Base-by-base conservation (phyloP, 129 eudicot species). In the Lactuca saligna region DNA sequence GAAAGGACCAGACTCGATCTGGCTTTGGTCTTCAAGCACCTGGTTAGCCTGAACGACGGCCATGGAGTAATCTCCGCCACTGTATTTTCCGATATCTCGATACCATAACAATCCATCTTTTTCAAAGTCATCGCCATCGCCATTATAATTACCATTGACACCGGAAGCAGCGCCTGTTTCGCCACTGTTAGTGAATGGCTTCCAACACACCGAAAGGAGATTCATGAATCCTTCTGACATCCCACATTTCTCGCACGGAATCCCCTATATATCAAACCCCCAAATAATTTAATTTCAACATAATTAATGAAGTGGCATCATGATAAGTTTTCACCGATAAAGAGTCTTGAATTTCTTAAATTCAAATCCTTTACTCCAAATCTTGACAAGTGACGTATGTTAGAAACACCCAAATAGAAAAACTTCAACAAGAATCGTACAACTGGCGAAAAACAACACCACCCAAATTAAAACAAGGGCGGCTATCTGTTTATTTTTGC, bases 11-110 rank as follows among this genome's bases (percentile, higher is more conserved):
- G 85, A 84, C 82, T 84, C 90, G 56, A 87, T 79, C 81, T 87
- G 95, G 74, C 87, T 68, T 70, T 87, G 95, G 67, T 87, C 95
- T 57, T 87, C 95, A 17, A 87, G 85, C 16, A 84, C 82, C 70
- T 77, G 81, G 73, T 87, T 87, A 0, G 90, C 95, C 66, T 87
- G 90, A 66, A 84, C 74, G 10, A 84, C 84, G 3, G 90, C 90
- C 90, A 87, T 82, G 1, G 95, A 87, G 61, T 76, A 87, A 10
- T 87, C 89, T 0, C 89, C 94, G 35, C 82, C 78, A 7, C 66
- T 67, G 16, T 72, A 82, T 56, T 59, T 58, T 7, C 95, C 95
- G 5, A 80, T 35, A 55, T 87, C 90, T 3, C 74, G 73, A 63
- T 37, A 82, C 89, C 95, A 84, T 33, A 79, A 66, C 73, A 84